A percentile compares a stretch with the other conserved stretches of the same genome.
These are phyloP conservation scores for Limonium bicolor DNA, from an alignment of 148 eudicot genomes.

Conservation along the genomic window DNA sequence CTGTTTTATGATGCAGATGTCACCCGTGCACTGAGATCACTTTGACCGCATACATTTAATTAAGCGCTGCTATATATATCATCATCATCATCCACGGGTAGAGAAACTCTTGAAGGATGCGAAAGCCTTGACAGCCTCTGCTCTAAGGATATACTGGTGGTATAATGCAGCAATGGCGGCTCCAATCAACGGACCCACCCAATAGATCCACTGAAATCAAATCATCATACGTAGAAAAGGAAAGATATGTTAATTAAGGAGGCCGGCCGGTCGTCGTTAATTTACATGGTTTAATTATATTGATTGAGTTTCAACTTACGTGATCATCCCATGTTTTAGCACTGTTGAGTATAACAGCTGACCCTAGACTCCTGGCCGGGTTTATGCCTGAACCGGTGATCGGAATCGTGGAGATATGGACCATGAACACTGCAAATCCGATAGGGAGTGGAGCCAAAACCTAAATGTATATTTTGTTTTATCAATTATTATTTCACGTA, in stretches of 20 bases:
- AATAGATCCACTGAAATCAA: conserved; percentile 16
- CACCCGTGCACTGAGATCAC: too few relatives aligned
- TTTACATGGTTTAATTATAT: background rate
- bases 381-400: conserved; percentile 15
- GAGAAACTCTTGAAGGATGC: conserved; percentile 1
- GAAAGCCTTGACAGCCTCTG: background rate
- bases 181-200: conserved; percentile 21
- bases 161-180: conserved; percentile 14
- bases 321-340: conserved; percentile 12
- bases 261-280: too few relatives aligned
- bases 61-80: too few relatives aligned
- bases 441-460: conserved; percentile 15
- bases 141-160: conserved; percentile 6
- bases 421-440: conserved; percentile 16
- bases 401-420: conserved; percentile 15
- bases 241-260: too few relatives aligned
- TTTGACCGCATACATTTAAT: too few relatives aligned
- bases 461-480: background rate
- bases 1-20: too few relatives aligned
- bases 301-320: background rate
- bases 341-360: conserved; percentile 15
- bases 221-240: too few relatives aligned
- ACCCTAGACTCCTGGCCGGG: conserved; percentile 17
- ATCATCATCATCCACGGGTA: too few relatives aligned
- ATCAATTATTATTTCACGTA: too few relatives aligned